Evolutionary conservation across 805 yeast genomes (phyloP).

Genomic region (Ogataea paraovalis): DNA sequence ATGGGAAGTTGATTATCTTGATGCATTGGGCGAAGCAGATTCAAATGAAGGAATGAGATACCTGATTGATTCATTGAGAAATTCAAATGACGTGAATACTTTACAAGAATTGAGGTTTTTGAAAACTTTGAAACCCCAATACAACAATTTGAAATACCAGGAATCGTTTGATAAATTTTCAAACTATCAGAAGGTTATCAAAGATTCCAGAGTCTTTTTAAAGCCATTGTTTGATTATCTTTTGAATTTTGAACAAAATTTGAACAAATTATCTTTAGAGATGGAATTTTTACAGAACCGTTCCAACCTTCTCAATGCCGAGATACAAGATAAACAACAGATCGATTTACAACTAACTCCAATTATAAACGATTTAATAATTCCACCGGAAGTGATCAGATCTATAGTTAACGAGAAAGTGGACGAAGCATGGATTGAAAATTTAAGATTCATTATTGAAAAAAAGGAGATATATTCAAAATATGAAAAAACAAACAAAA

Average conservation of each 20-base stretch:
- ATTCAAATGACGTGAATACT: slow-evolving; percentile 6
- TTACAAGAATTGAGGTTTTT: slow-evolving; percentile 24
- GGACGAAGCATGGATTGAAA: slow-evolving; percentile 61
- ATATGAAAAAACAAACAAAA: slow-evolving; percentile 25
- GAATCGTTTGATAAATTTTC: slow-evolving; percentile 22
- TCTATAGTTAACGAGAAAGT: slow-evolving; percentile 58
- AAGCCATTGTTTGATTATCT: slow-evolving; percentile 53
- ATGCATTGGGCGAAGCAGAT: slow-evolving; percentile 16
- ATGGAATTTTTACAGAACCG: slow-evolving; percentile 56
- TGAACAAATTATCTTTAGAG: slow-evolving; percentile 53
- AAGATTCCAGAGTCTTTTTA: slow-evolving; percentile 33
- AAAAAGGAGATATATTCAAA: slow-evolving; percentile 51
- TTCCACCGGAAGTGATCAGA: slow-evolving; percentile 67
- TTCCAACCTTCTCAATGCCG: slow-evolving; percentile 44
- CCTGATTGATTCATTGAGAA: slow-evolving; percentile 8
- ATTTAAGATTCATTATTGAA: slow-evolving; percentile 53
- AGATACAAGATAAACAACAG: slow-evolving; percentile 44
- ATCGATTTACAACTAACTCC: slow-evolving; percentile 61
- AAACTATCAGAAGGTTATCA: slow-evolving; percentile 26
- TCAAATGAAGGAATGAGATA: slow-evolving; percentile 12
- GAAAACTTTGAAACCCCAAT: slow-evolving; percentile 14
- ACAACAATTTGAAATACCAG: slow-evolving; percentile 8
- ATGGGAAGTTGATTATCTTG: slow-evolving; percentile 26
- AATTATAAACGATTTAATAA: slow-evolving; percentile 65
- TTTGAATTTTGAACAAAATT: slow-evolving; percentile 51